Evolutionary conservation across 1,284 basidiomycete genomes (phyloP).

Genomic region (Fomitopsis schrenkii): DNA sequence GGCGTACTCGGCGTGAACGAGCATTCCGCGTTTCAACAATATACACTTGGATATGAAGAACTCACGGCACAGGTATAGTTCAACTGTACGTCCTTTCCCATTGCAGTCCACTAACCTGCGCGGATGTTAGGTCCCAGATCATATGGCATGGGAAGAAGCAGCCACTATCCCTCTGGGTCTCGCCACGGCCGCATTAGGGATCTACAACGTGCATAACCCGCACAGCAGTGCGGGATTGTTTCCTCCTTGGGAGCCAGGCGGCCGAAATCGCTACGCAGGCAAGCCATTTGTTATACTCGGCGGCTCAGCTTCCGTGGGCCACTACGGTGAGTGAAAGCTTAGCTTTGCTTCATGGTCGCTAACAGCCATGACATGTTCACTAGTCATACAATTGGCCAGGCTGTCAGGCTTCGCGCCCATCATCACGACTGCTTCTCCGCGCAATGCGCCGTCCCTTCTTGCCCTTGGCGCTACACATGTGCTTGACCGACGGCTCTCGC

Average conservation of each 20-base stretch:
- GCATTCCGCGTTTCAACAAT: slow-evolving; percentile 24
- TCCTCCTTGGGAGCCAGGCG: slow-evolving; percentile 27
- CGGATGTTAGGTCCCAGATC: slow-evolving; percentile 24
- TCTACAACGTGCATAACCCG: slow-evolving; percentile 30
- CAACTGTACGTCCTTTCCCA: too few species aligned
- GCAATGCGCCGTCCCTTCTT: slow-evolving; percentile 37
- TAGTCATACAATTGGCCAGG: slow-evolving; percentile 39
- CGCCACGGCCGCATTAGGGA: slow-evolving; percentile 34
- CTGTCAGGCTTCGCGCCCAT: slow-evolving; percentile 46
- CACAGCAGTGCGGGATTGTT: slow-evolving; percentile 25
- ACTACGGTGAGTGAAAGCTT: slow-evolving; percentile 22
- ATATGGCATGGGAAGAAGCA: slow-evolving; percentile 29
- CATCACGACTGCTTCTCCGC: slow-evolving; percentile 43
- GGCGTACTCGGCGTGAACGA: slow-evolving; percentile 3
- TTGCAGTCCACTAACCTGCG: slow-evolving; percentile 14
- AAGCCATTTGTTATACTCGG: slow-evolving; percentile 34
- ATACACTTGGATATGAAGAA: slow-evolving; percentile 16
- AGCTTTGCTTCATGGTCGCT: not conserved
- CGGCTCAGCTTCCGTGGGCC: slow-evolving; percentile 33
- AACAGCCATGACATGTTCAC: not conserved
- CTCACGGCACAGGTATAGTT: slow-evolving; percentile 19
- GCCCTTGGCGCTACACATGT: slow-evolving; percentile 22
- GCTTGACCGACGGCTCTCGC: slow-evolving; percentile 17
- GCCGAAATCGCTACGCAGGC: slow-evolving; percentile 31
- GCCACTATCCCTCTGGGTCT: slow-evolving; percentile 37